Conservation (phyloP, 2,329 filamentous ascomycete genomes). For the Claviceps maximensis region DNA sequence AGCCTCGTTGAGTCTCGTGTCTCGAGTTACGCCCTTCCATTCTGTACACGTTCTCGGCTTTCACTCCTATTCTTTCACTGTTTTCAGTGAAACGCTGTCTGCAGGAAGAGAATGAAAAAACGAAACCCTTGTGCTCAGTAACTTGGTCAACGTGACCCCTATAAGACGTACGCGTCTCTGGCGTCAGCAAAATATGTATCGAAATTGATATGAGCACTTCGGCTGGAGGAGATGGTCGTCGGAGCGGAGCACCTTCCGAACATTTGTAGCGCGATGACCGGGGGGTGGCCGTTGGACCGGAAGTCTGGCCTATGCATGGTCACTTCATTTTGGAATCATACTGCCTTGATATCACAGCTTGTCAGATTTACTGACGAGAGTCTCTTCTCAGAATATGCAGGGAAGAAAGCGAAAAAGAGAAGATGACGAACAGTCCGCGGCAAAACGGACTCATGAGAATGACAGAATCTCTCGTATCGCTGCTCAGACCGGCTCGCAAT, state of each 20-base stretch:
- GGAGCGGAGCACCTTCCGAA: not conserved
- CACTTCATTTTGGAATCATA: not conserved
- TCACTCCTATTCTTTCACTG: not conserved
- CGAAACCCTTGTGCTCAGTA: not conserved
- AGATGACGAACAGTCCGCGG: not conserved
- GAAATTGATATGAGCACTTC: not conserved
- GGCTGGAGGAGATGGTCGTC: not conserved
- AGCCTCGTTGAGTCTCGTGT: not conserved
- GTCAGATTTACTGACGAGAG: not conserved
- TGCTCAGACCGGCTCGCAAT: not conserved
- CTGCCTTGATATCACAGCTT: not conserved
- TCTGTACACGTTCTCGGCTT: too few relatives aligned
- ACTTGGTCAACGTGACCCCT: not conserved
- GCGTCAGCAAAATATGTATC: not conserved
- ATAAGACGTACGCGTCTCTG: not conserved
- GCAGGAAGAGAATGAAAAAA: not conserved
- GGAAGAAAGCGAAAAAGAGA: conserved; percentile 4
- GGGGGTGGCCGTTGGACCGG: not conserved
- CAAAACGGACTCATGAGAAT: not conserved
- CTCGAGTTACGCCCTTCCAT: not conserved
- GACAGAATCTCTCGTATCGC: not conserved
- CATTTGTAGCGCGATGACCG: not conserved
- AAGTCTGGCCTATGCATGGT: not conserved
- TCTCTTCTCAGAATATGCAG: not conserved
- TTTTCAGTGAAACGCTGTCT: not conserved